Base-by-base conservation (phyloP, 768 basidiomycete species). In the Pleurotus salmoneostramineus region DNA sequence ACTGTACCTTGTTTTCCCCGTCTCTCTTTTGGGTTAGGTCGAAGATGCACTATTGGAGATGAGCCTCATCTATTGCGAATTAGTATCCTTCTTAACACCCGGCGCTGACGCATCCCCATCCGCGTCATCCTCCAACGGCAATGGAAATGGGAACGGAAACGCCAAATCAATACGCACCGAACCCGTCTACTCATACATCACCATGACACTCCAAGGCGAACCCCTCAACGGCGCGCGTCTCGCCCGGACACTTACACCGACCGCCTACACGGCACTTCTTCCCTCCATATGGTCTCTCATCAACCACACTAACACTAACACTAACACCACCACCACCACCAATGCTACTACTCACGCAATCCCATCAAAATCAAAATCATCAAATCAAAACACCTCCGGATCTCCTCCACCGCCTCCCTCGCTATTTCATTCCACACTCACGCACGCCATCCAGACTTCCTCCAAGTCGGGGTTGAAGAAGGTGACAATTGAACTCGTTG, bases 201-300 rank as follows among this genome's bases (percentile, higher is more conserved):
- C 80, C 15, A 73, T 76, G 50, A 77, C 87, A 40, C 78, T 93
- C 17, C 71, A 72, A 8, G 84, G 84, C 7, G 78, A 82, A 66
- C 71, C 74, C 21, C 64, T 69, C 57, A 71, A 74, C 54, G 62
- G 69, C 27, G 58, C 58, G 42, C 81, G 81, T 58, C 70, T 83
- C n/a, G 74, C 75, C 44, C 77, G 79, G 35, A 70, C 81, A 3
- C 73, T 93, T 54, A 78, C 79, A 32, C 73, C 83, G 4, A 63
- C 72, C 40, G 78, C 81, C n/a, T 94, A 93, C 69, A 66, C 68
- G 4, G 77, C 84, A 3, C 77, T 95, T 50, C 73, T 91, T 33
- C 93, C 93, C 12, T 89, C 89, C 0, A 77, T 91, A 51, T 94
- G 89, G 91, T 83, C 84, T 36, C 71, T 92, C 60, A 67, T 93